Evolutionary conservation across 106 monocot species (phyloP), one percentile per base, ranked within the genome.

Genomic region (Dioscorea dumetorum): DNA sequence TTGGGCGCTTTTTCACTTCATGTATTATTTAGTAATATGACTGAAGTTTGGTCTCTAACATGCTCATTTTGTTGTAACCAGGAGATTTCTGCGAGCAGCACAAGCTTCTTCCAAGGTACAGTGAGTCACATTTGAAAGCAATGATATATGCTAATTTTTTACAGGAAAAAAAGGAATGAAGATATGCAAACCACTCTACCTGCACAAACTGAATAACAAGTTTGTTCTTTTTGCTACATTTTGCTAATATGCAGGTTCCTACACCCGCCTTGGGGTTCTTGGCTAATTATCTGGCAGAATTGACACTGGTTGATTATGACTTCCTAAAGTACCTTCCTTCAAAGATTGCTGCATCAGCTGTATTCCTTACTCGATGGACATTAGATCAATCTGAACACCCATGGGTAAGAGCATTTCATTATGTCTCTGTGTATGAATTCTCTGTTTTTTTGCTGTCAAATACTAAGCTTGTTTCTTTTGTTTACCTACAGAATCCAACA

Each of bases 11-110:
- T 67, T 23, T 19, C 14, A 10, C n/a, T 1, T 18, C 14, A 22
- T 31, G 9, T 4, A 18, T 48, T 24, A 53, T 28, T 3, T 11
- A 22, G 22, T 77, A 8, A 18, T 54, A 14, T 19, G 19, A 54
- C 54, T 41, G 41, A 54, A 1, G 18, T 49, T 13, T 16, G 48
- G 20, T 21, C 69, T 51, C 68, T 71, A 18, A 71, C 18, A 70
- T 22, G 54, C 54, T 0, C 54, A 2, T 19, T 14, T n/a, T 3
- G 58, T 50, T 28, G 15, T 49, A 24, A 61, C 41, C 87, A 90
- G 94, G 87, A 84, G 95, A 81, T 95, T 88, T 62, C 77, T 95
- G 33, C 79, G 91, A 74, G 95, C 91, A 35, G 88, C 91, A 34
- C 85, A 88, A 74, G 70, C 83, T 64, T 86, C 79, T 49, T 68